phyloP scores from a whole-genome alignment of 1,284 basidiomycete species.

The Ceratobasidium sp. region DNA sequence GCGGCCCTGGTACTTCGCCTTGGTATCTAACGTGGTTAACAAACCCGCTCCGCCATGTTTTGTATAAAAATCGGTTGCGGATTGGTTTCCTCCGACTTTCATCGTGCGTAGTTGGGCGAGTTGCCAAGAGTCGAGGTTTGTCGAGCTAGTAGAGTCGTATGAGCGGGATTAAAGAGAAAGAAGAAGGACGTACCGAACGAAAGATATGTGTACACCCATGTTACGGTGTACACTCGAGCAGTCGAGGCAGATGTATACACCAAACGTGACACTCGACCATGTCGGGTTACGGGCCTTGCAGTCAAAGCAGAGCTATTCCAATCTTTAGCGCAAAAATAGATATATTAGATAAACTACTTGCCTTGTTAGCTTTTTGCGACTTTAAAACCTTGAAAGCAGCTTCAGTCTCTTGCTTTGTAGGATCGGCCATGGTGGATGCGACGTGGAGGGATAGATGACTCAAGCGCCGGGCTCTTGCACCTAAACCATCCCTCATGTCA shows the following conservation, averaged over 20 bases:
- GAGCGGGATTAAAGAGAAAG: slow-evolving; percentile 26
- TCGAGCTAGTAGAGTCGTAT: slow-evolving; percentile 74
- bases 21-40: slow-evolving; percentile 81
- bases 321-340: not conserved
- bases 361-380: slow-evolving; percentile 91
- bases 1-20: slow-evolving; percentile 90
- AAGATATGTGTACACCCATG: slow-evolving; percentile 98
- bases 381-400: slow-evolving; percentile 82
- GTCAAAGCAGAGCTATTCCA: slow-evolving; percentile 90
- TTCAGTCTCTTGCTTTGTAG: slow-evolving; percentile 77
- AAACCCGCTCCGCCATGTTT: slow-evolving; percentile 84
- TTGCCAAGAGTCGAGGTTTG: slow-evolving; percentile 97
- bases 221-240: slow-evolving; percentile 97
- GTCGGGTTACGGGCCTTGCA: slow-evolving; percentile 97
- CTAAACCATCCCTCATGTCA: slow-evolving; percentile 3
- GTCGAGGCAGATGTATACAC: slow-evolving; percentile 97
- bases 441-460: slow-evolving; percentile 32
- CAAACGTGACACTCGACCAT: slow-evolving; percentile 97
- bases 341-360: slow-evolving; percentile 55
- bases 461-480: slow-evolving; percentile 26
- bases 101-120: slow-evolving; percentile 92
- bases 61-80: slow-evolving; percentile 91
- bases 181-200: slow-evolving; percentile 81
- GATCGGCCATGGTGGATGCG: slow-evolving; percentile 47
- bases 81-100: slow-evolving; percentile 95